phyloP scores from a whole-genome alignment of 148 eudicot genomes.

The Simmondsia chinensis region DNA sequence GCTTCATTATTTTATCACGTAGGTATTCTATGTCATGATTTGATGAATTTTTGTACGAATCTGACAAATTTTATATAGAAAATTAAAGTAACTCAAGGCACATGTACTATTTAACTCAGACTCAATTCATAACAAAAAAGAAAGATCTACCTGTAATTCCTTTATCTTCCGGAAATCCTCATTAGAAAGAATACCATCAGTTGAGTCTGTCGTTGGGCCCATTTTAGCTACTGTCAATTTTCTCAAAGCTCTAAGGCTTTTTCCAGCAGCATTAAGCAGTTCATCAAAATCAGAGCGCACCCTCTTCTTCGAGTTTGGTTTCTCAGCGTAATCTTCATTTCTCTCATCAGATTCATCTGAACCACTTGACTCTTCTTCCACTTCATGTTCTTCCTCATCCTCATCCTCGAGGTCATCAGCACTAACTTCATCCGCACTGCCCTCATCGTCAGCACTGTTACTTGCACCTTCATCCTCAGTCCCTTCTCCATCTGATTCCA shows the following conservation, averaged over 20 bases:
- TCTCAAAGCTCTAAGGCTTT: slow-evolving; percentile 82
- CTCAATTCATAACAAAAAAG: slow-evolving; percentile 3
- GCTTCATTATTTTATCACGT: too few species aligned
- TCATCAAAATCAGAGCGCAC: slow-evolving; percentile 68
- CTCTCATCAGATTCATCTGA: slow-evolving; percentile 18
- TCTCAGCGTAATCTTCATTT: slow-evolving; percentile 7
- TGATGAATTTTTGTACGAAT: too few species aligned
- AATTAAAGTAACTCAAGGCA: too few species aligned
- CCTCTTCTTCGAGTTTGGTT: slow-evolving; percentile 40
- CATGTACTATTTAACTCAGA: too few species aligned
- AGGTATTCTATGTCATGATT: too few species aligned
- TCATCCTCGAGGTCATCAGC: too few species aligned
- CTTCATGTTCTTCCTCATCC: slow-evolving; percentile 15
- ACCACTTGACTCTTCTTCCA: slow-evolving; percentile 20
- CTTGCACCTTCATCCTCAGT: slow-evolving; percentile 10
- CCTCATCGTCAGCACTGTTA: slow-evolving; percentile 9
- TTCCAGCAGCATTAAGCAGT: slow-evolving; percentile 53
- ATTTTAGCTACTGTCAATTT: slow-evolving; percentile 51
- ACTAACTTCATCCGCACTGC: slow-evolving; percentile 14
- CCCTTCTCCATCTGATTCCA: slow-evolving; percentile 20
- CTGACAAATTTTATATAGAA: too few species aligned
- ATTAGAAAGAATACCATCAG: slow-evolving; percentile 75
- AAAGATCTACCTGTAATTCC: slow-evolving; percentile 54
- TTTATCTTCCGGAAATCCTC: slow-evolving; percentile 80
- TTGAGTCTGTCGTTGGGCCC: slow-evolving; percentile 19